Conservation (phyloP, 2,329 filamentous ascomycete genomes). For the Neodidymelliopsis sp. region DNA sequence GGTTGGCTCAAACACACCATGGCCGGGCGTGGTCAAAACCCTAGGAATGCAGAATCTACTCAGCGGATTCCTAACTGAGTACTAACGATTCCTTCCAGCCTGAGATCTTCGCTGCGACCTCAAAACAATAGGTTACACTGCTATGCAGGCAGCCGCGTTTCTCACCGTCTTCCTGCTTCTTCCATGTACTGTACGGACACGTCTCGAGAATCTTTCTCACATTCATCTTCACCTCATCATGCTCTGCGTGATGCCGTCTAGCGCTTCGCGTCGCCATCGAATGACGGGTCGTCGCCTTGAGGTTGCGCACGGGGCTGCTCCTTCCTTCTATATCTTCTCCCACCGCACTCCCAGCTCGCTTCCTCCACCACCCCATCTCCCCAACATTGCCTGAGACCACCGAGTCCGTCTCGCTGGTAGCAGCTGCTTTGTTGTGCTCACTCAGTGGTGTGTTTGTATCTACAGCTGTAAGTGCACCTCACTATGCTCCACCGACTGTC, state of each 20-base stretch:
- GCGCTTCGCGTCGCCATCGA: background rate
- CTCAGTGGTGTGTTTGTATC: background rate
- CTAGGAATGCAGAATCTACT: background rate
- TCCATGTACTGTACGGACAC: background rate
- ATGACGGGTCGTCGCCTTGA: constrained; percentile 9
- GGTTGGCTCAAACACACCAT: background rate
- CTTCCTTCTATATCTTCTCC: constrained; percentile 21
- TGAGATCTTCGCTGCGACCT: background rate
- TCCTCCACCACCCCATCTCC: constrained; percentile 1
- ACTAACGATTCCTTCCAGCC: background rate
- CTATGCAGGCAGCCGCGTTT: constrained; percentile 5
- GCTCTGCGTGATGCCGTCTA: background rate
- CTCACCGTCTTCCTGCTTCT: background rate
- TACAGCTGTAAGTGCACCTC: background rate
- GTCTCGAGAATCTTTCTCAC: background rate
- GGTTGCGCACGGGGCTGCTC: constrained; percentile 17
- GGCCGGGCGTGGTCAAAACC: background rate
- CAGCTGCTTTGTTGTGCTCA: background rate
- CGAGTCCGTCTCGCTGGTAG: background rate
- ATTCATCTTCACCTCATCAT: constrained; percentile 14
- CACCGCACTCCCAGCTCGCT: background rate
- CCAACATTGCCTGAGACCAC: background rate
- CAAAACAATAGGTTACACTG: background rate
- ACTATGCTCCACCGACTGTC: too few relatives aligned
- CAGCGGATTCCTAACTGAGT: background rate